Evolutionary conservation across 176 grass and related monocot genomes (phyloP), one percentile per base, ranked within the genome.

Genomic region (Musa itinerans): DNA sequence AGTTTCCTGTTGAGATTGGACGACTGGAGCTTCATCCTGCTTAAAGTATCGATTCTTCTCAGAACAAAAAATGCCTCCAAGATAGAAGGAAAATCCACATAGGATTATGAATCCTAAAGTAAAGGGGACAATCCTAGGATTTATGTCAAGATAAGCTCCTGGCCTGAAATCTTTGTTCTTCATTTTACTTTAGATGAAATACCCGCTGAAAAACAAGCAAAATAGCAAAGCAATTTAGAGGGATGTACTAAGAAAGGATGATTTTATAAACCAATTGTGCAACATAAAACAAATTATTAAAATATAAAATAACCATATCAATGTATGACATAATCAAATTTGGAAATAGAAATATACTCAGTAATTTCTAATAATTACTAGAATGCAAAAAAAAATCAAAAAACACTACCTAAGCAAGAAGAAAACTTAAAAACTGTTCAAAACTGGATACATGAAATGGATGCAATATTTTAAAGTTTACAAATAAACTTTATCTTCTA

Each of bases 21-120:
- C 68, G 16, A 65, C n/a, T 72, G 81, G 65, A 68, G 81, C 9
- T 9, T 29, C 9, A 68, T 83, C 85, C 25, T 71, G 71, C 16
- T 80, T 78, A 52, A 86, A 85, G 25, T 86, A 78, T 12, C 75
- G 65, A 69, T 83, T 81, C 65, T 83, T 87, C 2, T 87, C 86
- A 52, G 92, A 91, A 86, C 85, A 84, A 80, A 88, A 91, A 63
- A 96, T 84, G 57, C 92, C 83, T 56, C 92, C 92, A 74, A 96
- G 88, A 80, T 96, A 96, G 83, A 96, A 91, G 51, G 92, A 96
- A 80, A 96, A 88, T 65, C 83, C 88, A 76, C 92, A 96, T 19
- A 96, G 68, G 61, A 81, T 73, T 63, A 89, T 51, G 55, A 91
- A 83, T 17, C 84, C 54, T 26, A 95, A 87, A 9, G 83, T 54